Base-by-base conservation (phyloP, 257 asterid species). In the Ilex asprella region DNA sequence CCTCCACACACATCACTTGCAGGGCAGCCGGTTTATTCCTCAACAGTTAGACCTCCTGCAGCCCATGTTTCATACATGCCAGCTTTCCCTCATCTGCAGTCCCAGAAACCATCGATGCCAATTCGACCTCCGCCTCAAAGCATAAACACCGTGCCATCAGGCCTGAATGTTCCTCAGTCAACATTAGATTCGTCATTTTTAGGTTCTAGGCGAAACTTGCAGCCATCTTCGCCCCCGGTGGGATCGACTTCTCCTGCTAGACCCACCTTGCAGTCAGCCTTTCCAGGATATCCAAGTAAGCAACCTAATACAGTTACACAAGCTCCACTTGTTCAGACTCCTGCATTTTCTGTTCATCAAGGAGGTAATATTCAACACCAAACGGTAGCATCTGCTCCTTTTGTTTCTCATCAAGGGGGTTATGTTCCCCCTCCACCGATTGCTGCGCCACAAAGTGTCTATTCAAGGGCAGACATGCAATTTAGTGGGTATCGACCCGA, bases 121-220 rank as follows among this genome's bases (percentile, higher is more conserved):
- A 74, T 82, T 81, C 93, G 93, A 65, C 70, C 85, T 69, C 82
- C 91, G n/a, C 78, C 86, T 56, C 89, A 77, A 76, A 78, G 59
- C 78, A 71, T 76, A 39, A 73, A 73, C 70, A 59, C 78, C 58
- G 77, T 73, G 47, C 95, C 80, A 61, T 67, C 77, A 49, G 68
- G 72, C 54, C 62, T 68, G 29, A 74, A 66, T 63, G 55, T 60
- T 59, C 89, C 82, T 56, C 65, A 52, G 29, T 69, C 82, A 54
- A 60, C 82, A 31, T 56, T 69, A 16, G 84, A 71, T 62, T 84
- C 73, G 55, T 62, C 68, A 31, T 71, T 71, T 67, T 61, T 64
- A 31, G 69, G 80, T 55, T 69, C 88, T n/a, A 65, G 78, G 75
- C 79, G 86, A 61, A 77, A 72, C 75, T 35, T 80, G 49, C 97